A percentile compares a stretch with the other conserved stretches of the same genome.
Evolutionary conservation across 495 filamentous ascomycete genomes (phyloP).

Genomic region (Xylaria cubensis): DNA sequence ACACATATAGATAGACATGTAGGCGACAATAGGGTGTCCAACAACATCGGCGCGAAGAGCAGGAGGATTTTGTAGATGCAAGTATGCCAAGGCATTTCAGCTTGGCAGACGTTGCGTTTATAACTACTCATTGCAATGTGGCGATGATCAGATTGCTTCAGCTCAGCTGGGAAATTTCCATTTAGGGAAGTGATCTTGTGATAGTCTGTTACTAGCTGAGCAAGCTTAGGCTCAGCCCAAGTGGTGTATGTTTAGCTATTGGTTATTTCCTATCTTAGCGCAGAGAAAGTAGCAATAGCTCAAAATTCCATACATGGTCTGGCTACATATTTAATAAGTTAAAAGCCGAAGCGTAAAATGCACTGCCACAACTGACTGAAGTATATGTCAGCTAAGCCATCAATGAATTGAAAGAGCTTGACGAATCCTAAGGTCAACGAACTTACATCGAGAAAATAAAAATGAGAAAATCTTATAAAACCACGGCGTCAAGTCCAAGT

Average conservation of each 20-base stretch:
- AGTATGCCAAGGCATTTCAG: background rate
- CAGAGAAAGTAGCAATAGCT: background rate
- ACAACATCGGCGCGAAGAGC: background rate
- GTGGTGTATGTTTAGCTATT: background rate
- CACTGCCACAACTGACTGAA: background rate
- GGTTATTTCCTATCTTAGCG: background rate
- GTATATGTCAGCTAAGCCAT: background rate
- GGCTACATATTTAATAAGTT: background rate
- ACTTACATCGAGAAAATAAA: no score
- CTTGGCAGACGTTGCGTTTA: slow-evolving; percentile 8
- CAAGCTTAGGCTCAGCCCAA: background rate
- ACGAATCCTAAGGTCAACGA: no score
- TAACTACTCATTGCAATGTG: background rate
- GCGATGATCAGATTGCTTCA: background rate
- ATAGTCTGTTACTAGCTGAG: background rate
- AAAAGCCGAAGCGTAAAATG: background rate
- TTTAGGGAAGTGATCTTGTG: background rate
- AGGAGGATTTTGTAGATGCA: background rate
- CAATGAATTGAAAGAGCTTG: background rate
- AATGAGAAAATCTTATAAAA: no score
- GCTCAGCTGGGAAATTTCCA: background rate
- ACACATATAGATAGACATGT: background rate
- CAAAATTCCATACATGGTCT: background rate
- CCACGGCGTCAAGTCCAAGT: no score
- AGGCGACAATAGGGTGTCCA: background rate